Evolutionary conservation across 352 stramenopile species (phyloP), one percentile per base, ranked within the genome.

Genomic region (Pythium aphanidermatum): DNA sequence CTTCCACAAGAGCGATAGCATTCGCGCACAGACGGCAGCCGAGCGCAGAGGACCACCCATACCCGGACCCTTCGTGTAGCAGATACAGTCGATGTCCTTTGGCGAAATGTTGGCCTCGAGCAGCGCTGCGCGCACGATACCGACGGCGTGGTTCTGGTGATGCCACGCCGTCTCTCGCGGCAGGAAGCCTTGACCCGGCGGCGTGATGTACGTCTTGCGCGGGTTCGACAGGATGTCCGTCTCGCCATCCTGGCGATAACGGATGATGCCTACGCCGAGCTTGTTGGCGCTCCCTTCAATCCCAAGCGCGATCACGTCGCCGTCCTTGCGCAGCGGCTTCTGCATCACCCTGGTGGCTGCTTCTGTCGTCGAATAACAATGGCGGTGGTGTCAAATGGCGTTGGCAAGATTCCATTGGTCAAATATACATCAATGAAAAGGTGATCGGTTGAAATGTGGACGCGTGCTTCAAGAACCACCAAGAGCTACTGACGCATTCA

Each of bases 241-340:
- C 65, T 87, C 77, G 29, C 73, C 79, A 45, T 88, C 67, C 7
- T 56, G 41, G 40, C 68, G 61, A 50, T 86, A 89, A 46, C 75
- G 61, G 51, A 93, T 84, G 49, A 93, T 86, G 21, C 80, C 79
- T n/a, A 93, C 79, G 11, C 83, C 95, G 7, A 98, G 75, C 65
- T 99, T 99, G 78, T 99, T 99, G 30, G 96, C 96, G 45, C 85
- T 98, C 29, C 96, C 96, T 70, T 99, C 96, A 58, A 99, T 99
- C 41, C 96, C 96, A 34, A 99, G 75, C 28, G 97, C 95, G 41
- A 98, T 76, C 55, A 91, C 76, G 47, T 86, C 71, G 47, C 78
- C 72, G 19, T 72, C 53, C 60, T 86, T 86, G 45, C 70, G 70
- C 58, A 84, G 53, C 44, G 67, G 61, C 33, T 54, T 60, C 38